These are phyloP conservation scores for Discostella stelligeroides DNA, from an alignment of 108 stramenopile species.

Conservation along the genomic window DNA sequence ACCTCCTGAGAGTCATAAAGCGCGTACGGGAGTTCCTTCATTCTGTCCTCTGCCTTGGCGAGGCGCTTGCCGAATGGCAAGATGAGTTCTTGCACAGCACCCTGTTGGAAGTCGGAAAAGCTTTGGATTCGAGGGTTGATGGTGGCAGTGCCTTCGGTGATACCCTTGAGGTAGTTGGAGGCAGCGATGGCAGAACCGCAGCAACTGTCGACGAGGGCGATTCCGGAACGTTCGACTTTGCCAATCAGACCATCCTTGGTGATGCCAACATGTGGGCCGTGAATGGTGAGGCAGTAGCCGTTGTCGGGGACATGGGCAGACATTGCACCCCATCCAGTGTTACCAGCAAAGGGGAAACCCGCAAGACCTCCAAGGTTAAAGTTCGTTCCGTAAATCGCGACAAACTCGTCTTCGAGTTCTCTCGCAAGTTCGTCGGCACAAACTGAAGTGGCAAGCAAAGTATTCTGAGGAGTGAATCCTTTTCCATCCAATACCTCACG, in stretches of 20 bases:
- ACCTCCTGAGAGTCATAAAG: slow-evolving; percentile 55
- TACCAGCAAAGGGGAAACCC: slow-evolving; percentile 71
- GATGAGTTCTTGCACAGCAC: slow-evolving; percentile 48
- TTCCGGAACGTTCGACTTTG: slow-evolving; percentile 62
- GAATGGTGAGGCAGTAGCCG: slow-evolving; percentile 62
- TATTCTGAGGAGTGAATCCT: slow-evolving; percentile 21
- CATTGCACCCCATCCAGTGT: slow-evolving; percentile 74
- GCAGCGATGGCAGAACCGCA: slow-evolving; percentile 50
- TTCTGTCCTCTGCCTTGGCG: slow-evolving; percentile 42
- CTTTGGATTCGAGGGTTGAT: slow-evolving; percentile 42
- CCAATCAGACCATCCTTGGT: slow-evolving; percentile 61
- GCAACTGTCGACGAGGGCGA: slow-evolving; percentile 30
- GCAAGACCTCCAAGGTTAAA: slow-evolving; percentile 71
- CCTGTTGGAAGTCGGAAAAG: slow-evolving; percentile 59
- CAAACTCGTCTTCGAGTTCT: slow-evolving; percentile 51
- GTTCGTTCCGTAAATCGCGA: slow-evolving; percentile 45
- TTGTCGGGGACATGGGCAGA: slow-evolving; percentile 69
- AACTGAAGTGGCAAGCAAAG: slow-evolving; percentile 25
- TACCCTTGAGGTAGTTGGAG: slow-evolving; percentile 45
- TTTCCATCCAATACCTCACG: slow-evolving; percentile 7
- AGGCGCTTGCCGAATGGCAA: slow-evolving; percentile 60
- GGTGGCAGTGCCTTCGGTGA: slow-evolving; percentile 14
- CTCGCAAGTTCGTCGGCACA: slow-evolving; percentile 60
- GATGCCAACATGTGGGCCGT: slow-evolving; percentile 75
- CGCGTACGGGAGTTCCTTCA: slow-evolving; percentile 55